Evolutionary conservation across 768 basidiomycete genomes (phyloP).

Genomic region (Amanita subjunquillea): DNA sequence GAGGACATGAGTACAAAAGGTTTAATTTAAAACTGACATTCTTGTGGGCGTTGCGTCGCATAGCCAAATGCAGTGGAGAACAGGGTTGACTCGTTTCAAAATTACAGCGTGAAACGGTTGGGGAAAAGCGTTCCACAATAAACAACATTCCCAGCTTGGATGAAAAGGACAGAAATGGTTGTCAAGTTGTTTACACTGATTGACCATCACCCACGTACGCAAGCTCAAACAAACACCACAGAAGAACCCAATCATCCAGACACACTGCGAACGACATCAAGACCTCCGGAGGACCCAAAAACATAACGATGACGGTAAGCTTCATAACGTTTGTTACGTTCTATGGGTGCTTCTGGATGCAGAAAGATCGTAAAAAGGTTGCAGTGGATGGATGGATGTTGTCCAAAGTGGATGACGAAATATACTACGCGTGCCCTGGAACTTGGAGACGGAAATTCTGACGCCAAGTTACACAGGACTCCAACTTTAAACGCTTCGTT

Average conservation of each 20-base stretch:
- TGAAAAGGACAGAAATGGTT: not conserved
- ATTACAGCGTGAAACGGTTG: too few species aligned
- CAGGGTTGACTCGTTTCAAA: too few species aligned
- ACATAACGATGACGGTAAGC: slow-evolving; percentile 2
- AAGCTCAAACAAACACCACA: not conserved
- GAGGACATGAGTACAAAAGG: too few species aligned
- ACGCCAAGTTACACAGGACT: slow-evolving; percentile 34
- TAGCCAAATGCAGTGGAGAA: too few species aligned
- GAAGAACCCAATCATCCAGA: not conserved
- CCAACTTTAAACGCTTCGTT: slow-evolving; percentile 94
- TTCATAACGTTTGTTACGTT: not conserved
- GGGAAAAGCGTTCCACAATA: too few species aligned
- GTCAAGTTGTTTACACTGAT: not conserved
- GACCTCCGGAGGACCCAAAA: not conserved
- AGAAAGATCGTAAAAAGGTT: not conserved
- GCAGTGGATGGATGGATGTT: slow-evolving; percentile 3
- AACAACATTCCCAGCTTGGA: too few species aligned
- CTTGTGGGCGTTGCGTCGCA: too few species aligned
- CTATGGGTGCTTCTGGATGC: not conserved
- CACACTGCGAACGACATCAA: not conserved
- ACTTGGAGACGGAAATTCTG: not conserved
- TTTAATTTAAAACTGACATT: too few species aligned
- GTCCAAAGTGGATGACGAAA: slow-evolving; percentile 4
- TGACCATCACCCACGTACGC: not conserved
- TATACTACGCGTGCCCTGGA: too few species aligned